Evolutionary conservation across 768 basidiomycete species (phyloP).

Genomic region (Mycena vitilis): DNA sequence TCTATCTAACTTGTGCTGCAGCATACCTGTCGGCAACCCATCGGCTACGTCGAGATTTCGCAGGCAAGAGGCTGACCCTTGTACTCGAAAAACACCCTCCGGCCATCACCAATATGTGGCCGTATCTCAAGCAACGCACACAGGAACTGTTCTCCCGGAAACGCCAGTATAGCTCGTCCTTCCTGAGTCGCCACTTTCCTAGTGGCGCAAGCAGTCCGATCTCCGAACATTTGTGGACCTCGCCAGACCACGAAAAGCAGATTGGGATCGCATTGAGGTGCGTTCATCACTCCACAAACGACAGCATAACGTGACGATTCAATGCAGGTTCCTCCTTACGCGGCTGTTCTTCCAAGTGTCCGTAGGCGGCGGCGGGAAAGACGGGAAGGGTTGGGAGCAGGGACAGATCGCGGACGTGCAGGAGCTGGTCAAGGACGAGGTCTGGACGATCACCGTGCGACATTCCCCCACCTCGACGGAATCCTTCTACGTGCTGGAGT

Average conservation of each 20-base stretch:
- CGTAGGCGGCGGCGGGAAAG: conserved; percentile 52
- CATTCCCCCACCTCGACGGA: conserved; percentile 39
- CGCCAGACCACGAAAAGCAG: conserved; percentile 70
- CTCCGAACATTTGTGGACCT: conserved; percentile 63
- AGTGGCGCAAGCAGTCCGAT: conserved; percentile 46
- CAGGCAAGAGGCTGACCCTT: conserved; percentile 60
- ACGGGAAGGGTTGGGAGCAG: conserved; percentile 46
- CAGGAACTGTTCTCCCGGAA: conserved; percentile 54
- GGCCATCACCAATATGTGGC: conserved; percentile 76
- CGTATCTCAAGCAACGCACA: conserved; percentile 68
- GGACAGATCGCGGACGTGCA: conserved; percentile 58
- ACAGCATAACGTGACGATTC: background rate
- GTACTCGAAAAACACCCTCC: conserved; percentile 53
- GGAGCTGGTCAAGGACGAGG: conserved; percentile 64
- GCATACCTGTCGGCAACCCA: conserved; percentile 72
- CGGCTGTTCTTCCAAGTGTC: conserved; percentile 74
- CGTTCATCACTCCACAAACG: conserved; percentile 5
- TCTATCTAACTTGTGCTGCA: conserved; percentile 42
- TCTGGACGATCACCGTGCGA: conserved; percentile 66
- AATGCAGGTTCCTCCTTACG: conserved; percentile 69
- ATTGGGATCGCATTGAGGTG: conserved; percentile 68
- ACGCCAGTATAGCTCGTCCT: conserved; percentile 57
- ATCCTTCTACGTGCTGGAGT: conserved; percentile 69
- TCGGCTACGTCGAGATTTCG: conserved; percentile 58
- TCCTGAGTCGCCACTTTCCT: conserved; percentile 56